Conservation (phyloP, 75 land plant genomes). For the Sequoiadendron giganteum region DNA sequence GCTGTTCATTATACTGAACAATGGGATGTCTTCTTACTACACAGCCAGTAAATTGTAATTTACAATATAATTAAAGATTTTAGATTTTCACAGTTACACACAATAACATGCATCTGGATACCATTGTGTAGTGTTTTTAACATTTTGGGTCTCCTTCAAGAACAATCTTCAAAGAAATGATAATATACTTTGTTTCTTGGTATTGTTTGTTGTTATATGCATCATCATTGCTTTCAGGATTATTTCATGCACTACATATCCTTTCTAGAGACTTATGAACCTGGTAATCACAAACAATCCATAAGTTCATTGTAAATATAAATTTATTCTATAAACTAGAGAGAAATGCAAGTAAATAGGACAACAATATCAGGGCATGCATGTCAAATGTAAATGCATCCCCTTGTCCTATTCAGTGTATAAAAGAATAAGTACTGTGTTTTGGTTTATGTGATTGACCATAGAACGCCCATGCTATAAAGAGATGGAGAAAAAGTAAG, state of each 20-base stretch:
- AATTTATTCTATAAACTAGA: not conserved
- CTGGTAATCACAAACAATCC: not conserved
- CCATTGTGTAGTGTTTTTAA: no score
- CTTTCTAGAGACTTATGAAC: not conserved
- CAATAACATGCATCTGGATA: no score
- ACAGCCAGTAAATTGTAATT: not conserved
- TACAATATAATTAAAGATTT: no score
- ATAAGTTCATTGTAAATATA: not conserved
- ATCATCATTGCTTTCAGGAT: not conserved
- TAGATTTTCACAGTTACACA: no score
- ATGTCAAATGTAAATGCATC: not conserved
- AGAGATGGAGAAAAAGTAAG: not conserved
- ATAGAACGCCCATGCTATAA: not conserved
- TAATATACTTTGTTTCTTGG: not conserved
- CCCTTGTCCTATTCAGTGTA: not conserved
- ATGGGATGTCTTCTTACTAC: not conserved
- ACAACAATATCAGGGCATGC: not conserved
- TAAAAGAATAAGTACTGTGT: not conserved
- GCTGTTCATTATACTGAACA: not conserved
- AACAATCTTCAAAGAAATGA: not conserved
- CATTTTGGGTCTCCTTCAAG: no score
- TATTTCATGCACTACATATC: not conserved
- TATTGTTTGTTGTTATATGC: not conserved
- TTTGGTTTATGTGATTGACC: not conserved
- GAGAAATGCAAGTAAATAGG: not conserved